Evolutionary conservation across 495 filamentous ascomycete genomes (phyloP).

Genomic region (Penicillium atrosanguineum): DNA sequence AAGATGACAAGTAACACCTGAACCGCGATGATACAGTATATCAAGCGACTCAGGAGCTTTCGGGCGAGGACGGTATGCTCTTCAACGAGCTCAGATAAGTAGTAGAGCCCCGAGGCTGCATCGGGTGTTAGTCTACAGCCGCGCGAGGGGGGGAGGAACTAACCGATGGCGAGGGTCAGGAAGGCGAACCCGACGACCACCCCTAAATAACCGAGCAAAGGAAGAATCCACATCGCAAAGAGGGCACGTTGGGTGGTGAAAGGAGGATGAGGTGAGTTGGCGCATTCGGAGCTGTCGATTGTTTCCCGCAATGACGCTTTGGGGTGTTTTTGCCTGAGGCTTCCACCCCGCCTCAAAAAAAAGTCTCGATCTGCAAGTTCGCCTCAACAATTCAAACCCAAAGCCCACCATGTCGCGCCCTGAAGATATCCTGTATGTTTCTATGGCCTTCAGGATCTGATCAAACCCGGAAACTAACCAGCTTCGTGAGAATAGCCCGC

Average conservation of each 20-base stretch:
- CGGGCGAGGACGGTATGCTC: conserved; percentile 94
- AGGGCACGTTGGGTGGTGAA: background rate
- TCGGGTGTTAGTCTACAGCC: conserved; percentile 7
- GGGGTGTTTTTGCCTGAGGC: conserved; percentile 30
- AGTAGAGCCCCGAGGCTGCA: conserved; percentile 91
- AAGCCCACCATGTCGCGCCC: conserved; percentile 80
- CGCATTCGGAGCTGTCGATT: background rate
- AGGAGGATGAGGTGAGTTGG: background rate
- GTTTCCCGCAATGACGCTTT: conserved; percentile 11
- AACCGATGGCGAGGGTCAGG: conserved; percentile 91
- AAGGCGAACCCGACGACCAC: conserved; percentile 87
- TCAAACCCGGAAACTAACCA: background rate
- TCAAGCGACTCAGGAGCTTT: conserved; percentile 75
- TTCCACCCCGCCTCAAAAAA: conserved; percentile 15
- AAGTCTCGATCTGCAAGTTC: conserved; percentile 6
- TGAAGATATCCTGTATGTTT: conserved; percentile 79
- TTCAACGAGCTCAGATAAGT: conserved; percentile 95
- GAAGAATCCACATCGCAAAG: conserved; percentile 81
- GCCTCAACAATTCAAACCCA: background rate
- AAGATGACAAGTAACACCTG: conserved; percentile 74
- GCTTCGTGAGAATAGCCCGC: conserved; percentile 55
- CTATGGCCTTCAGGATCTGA: background rate
- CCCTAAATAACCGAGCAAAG: conserved; percentile 84
- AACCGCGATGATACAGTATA: conserved; percentile 75
- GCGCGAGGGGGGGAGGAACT: conserved; percentile 1